Conservation (phyloP, 352 stramenopile genomes). For the Phytophthora multivora region DNA sequence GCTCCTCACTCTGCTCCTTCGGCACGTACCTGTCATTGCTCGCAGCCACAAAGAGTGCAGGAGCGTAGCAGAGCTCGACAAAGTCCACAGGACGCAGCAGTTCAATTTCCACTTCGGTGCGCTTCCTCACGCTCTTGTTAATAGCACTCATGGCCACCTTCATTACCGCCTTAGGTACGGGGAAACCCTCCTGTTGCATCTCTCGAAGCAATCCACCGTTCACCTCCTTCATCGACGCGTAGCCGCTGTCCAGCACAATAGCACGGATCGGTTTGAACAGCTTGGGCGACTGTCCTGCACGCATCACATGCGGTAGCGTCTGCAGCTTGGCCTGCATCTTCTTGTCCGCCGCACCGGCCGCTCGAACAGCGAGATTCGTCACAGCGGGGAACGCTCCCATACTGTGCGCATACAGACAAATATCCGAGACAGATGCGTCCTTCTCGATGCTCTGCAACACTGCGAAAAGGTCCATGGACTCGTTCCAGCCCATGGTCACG, state of each 20-base stretch:
- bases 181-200: slow-evolving; percentile 77
- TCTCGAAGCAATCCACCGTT: slow-evolving; percentile 65
- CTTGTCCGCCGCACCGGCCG: slow-evolving; percentile 47
- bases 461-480: slow-evolving; percentile 69
- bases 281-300: slow-evolving; percentile 40
- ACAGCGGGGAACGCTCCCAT: slow-evolving; percentile 85
- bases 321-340: slow-evolving; percentile 62
- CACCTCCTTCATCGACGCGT: slow-evolving; percentile 71
- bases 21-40: slow-evolving; percentile 71
- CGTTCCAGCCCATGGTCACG: slow-evolving; percentile 89
- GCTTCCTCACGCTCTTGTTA: slow-evolving; percentile 79
- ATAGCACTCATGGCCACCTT: slow-evolving; percentile 71
- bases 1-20: slow-evolving; percentile 66
- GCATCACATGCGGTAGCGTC: slow-evolving; percentile 57
- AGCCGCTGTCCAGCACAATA: slow-evolving; percentile 77
- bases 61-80: slow-evolving; percentile 67
- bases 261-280: slow-evolving; percentile 69
- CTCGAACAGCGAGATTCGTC: slow-evolving; percentile 72
- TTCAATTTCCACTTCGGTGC: slow-evolving; percentile 73
- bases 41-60: slow-evolving; percentile 73
- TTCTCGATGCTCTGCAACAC: slow-evolving; percentile 69
- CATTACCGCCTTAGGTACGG: slow-evolving; percentile 69
- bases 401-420: slow-evolving; percentile 82
- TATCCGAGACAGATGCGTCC: slow-evolving; percentile 50
- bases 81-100: slow-evolving; percentile 74